These are phyloP conservation scores for Coccomyxa subellipsoidea DNA, from an alignment of 163 green algal species.

Conservation along the genomic window DNA sequence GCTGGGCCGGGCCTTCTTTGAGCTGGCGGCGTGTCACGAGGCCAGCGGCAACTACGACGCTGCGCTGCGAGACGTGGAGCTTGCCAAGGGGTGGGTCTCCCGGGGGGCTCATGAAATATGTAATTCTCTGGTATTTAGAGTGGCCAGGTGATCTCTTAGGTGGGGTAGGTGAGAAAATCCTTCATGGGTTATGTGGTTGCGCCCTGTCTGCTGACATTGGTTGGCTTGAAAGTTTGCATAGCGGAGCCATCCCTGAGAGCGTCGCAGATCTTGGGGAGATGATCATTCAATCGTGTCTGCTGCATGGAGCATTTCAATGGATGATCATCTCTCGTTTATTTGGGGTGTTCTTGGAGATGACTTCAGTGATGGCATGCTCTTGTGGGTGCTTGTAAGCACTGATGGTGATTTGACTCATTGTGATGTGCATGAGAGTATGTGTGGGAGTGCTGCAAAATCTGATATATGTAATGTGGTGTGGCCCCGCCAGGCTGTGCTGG, in stretches of 20 bases:
- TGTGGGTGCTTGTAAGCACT: too few species aligned
- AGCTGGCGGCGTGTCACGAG: background rate
- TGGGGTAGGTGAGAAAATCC: background rate
- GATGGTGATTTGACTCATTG: too few species aligned
- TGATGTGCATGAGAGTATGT: too few species aligned
- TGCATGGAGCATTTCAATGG: too few species aligned
- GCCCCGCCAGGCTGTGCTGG: background rate
- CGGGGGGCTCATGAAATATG: background rate
- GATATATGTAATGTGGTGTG: background rate
- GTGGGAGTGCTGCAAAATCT: background rate
- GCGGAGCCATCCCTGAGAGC: background rate
- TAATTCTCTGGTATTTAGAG: background rate
- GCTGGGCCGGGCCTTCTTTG: constrained; percentile 6
- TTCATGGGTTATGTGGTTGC: too few species aligned
- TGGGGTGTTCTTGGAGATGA: too few species aligned
- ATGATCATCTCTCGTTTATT: too few species aligned
- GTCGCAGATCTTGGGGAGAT: too few species aligned
- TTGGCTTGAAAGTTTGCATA: too few species aligned
- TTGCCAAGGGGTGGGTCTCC: background rate
- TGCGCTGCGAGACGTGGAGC: background rate
- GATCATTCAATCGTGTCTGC: too few species aligned
- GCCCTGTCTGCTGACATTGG: too few species aligned
- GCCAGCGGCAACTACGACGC: background rate
- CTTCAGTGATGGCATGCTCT: too few species aligned
- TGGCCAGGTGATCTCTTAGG: background rate